phyloP scores from a whole-genome alignment of 2,329 filamentous ascomycete genomes.

The Ilyonectria destructans region DNA sequence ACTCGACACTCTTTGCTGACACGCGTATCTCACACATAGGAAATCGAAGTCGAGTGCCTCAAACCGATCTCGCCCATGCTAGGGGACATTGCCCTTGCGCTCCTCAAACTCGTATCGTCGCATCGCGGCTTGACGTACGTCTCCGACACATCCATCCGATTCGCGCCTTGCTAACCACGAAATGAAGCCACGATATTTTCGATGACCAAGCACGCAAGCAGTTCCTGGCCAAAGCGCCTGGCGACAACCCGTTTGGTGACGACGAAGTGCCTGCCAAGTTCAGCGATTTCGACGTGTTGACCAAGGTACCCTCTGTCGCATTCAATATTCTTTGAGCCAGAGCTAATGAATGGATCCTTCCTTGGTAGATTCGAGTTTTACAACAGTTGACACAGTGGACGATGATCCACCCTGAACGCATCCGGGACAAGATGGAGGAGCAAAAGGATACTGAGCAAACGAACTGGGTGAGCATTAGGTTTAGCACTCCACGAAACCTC shows the following conservation, averaged over 20 bases:
- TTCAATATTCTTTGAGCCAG: background rate
- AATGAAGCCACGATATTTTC: slow-evolving; percentile 83
- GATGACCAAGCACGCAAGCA: slow-evolving; percentile 95
- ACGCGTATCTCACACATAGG: slow-evolving; percentile 65
- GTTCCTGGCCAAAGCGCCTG: slow-evolving; percentile 85
- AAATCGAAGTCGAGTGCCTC: slow-evolving; percentile 90
- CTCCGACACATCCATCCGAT: slow-evolving; percentile 14
- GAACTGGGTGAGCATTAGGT: slow-evolving; percentile 78
- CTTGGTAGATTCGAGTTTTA: slow-evolving; percentile 77
- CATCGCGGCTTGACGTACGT: slow-evolving; percentile 92
- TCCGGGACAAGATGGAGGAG: slow-evolving; percentile 89
- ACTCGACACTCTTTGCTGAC: slow-evolving; percentile 1
- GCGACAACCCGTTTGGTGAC: slow-evolving; percentile 87
- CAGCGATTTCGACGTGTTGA: slow-evolving; percentile 84
- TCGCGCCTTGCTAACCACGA: slow-evolving; percentile 29
- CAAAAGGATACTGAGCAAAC: slow-evolving; percentile 86
- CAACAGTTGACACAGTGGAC: slow-evolving; percentile 94
- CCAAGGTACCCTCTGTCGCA: slow-evolving; percentile 73
- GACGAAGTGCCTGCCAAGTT: slow-evolving; percentile 83
- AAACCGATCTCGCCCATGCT: slow-evolving; percentile 84
- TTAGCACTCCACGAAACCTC: slow-evolving; percentile 44
- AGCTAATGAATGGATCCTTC: background rate
- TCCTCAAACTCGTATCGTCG: slow-evolving; percentile 94
- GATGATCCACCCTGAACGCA: slow-evolving; percentile 87
- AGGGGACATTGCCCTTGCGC: slow-evolving; percentile 84